Evolutionary conservation across 2,329 filamentous ascomycete genomes (phyloP).

Genomic region (Penicillium sp.): DNA sequence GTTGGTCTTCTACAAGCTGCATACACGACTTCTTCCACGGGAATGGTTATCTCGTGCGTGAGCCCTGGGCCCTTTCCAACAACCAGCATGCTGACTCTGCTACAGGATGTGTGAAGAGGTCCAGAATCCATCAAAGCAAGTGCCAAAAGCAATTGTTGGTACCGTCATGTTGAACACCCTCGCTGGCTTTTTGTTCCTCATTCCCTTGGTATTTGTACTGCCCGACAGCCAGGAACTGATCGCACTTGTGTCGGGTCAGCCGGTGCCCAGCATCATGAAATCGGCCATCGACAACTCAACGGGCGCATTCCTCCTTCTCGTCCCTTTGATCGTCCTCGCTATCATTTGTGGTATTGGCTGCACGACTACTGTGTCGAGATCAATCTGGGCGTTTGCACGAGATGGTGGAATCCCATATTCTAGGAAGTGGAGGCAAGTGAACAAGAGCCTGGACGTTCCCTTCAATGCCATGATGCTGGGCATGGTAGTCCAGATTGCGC

Average conservation of each 20-base stretch:
- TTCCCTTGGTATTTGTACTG: constrained; percentile 73
- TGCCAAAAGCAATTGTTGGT: constrained; percentile 69
- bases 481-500: constrained; percentile 66
- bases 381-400: constrained; percentile 20
- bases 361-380: constrained; percentile 17
- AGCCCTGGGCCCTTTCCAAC: not conserved
- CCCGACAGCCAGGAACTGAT: constrained; percentile 66
- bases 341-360: constrained; percentile 18
- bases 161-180: constrained; percentile 66
- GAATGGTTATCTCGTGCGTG: constrained; percentile 76
- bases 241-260: constrained; percentile 67
- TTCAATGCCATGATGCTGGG: constrained; percentile 68
- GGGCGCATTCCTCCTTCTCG: constrained; percentile 72
- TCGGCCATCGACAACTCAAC: constrained; percentile 68
- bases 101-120: constrained; percentile 68
- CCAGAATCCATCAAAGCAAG: constrained; percentile 63
- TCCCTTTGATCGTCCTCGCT: constrained; percentile 63
- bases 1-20: constrained; percentile 67
- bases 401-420: constrained; percentile 60
- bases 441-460: constrained; percentile 65
- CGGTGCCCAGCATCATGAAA: constrained; percentile 74
- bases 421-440: constrained; percentile 63
- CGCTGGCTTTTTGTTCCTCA: constrained; percentile 66
- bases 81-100: constrained; percentile 13
- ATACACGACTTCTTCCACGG: constrained; percentile 69